phyloP scores from a whole-genome alignment of 805 yeast genomes.

The Zygoascus bituminiphila region DNA sequence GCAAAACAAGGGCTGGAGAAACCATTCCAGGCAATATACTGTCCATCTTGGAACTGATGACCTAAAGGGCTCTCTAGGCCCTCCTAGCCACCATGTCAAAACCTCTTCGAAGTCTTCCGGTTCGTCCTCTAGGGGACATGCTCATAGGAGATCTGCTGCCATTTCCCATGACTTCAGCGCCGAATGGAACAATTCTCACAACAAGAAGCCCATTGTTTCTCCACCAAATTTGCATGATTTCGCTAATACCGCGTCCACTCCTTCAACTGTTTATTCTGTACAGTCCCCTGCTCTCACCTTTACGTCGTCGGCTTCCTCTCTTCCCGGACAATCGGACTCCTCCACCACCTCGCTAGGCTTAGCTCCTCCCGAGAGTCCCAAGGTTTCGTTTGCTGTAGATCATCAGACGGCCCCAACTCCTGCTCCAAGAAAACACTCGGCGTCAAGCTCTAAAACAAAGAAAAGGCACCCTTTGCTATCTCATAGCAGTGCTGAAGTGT shows the following conservation, averaged over 20 bases:
- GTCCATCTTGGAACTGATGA: not conserved
- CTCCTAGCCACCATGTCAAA: not conserved
- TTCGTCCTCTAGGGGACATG: slow-evolving; percentile 36
- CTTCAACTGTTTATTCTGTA: slow-evolving; percentile 7
- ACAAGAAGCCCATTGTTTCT: not conserved
- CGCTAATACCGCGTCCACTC: slow-evolving; percentile 2
- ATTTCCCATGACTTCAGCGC: slow-evolving; percentile 76
- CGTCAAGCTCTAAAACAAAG: not conserved
- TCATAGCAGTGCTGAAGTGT: slow-evolving; percentile 13
- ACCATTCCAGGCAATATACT: slow-evolving; percentile 10
- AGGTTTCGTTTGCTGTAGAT: slow-evolving; percentile 10
- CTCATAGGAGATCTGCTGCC: slow-evolving; percentile 81
- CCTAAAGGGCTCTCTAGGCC: not conserved
- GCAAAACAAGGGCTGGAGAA: not conserved
- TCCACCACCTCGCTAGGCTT: slow-evolving; percentile 7
- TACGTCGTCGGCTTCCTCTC: slow-evolving; percentile 13
- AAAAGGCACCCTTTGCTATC: not conserved
- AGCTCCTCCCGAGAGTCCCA: slow-evolving; percentile 1
- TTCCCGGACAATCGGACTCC: slow-evolving; percentile 9
- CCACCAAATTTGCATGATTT: not conserved
- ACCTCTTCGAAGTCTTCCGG: slow-evolving; percentile 2
- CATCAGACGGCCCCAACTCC: not conserved
- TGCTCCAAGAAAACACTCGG: not conserved
- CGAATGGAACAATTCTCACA: slow-evolving; percentile 6
- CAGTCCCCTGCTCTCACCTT: slow-evolving; percentile 15